Evolutionary conservation across 176 grass and related monocot species (phyloP), one percentile per base, ranked within the genome.

Genomic region (Oryza glaberrima): DNA sequence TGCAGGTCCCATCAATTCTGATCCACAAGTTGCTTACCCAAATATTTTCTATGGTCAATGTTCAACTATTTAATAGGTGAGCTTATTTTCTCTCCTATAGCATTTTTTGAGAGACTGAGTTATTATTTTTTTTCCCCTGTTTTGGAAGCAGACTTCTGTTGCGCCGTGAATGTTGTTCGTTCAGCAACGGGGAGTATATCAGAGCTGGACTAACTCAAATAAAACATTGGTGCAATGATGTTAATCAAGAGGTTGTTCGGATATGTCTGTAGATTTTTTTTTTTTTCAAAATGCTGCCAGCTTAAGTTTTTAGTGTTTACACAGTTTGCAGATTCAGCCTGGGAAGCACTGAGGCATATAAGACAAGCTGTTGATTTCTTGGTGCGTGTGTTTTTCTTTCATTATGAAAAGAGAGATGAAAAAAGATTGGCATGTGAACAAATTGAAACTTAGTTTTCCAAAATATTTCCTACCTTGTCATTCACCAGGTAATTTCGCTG

Each of bases 51-150:
- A 91, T 97, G 86, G 86, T 97, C 63, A 87, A 97, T 60, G 88
- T 85, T 73, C 92, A 97, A 81, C 81, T 97, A 67, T 91, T 97
- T 86, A 97, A 94, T 70, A 92, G 95, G 95, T 94, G 89, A 54
- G 51, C 56, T 77, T 68, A 70, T 79, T 87, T 38, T 6, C 30
- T 7, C 36, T 82, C 69, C n/a, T 49, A 66, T 75, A 44, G 46
- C 75, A 85, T 79, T 71, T 65, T 83, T 35, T 80, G 43, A 43
- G 85, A 69, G 13, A 74, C 69, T 32, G 54, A 32, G 51, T 35
- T 82, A 3, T 79, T 60, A 3, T 89, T 46, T 73, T 32, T 32
- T 61, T 76, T 40, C 70, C 49, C n/a, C 11, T 73, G 17, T 73
- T 67, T 63, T 68, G 70, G 34, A 84, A 85, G 52, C 73, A 97